Conservation (phyloP, 257 asterid species). For the Orobanche coerulescens region DNA sequence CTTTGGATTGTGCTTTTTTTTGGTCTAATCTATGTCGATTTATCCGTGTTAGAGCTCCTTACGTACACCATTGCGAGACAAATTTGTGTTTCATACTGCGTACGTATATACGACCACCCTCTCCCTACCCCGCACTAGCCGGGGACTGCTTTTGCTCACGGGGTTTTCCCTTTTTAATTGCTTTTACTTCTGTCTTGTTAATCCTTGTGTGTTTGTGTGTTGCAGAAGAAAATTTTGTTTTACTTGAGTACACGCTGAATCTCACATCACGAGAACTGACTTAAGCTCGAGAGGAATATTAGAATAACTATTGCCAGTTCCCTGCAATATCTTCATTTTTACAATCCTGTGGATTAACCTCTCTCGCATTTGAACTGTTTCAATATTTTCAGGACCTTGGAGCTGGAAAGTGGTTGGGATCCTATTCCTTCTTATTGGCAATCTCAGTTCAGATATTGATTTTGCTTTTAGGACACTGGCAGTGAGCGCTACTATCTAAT, state of each 20-base stretch:
- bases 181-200: neutral
- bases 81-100: neutral
- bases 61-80: neutral
- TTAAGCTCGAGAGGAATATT: neutral
- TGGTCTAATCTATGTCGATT: neutral
- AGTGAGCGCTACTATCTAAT: neutral
- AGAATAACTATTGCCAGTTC: too few species aligned
- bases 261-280: neutral
- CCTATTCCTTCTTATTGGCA: conserved; percentile 28
- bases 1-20: neutral
- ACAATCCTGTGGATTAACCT: neutral
- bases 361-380: neutral
- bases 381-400: conserved; percentile 48
- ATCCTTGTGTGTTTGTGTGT: neutral
- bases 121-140: too few species aligned
- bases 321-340: neutral
- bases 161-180: too few species aligned
- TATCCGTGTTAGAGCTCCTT: neutral
- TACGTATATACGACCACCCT: too few species aligned
- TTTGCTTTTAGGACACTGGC: conserved; percentile 35
- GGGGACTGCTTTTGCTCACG: too few species aligned
- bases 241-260: neutral
- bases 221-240: neutral
- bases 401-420: conserved; percentile 29
- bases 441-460: conserved; percentile 33